Conservation (phyloP, 179 eudicot species). For the Silene noctiflora region DNA sequence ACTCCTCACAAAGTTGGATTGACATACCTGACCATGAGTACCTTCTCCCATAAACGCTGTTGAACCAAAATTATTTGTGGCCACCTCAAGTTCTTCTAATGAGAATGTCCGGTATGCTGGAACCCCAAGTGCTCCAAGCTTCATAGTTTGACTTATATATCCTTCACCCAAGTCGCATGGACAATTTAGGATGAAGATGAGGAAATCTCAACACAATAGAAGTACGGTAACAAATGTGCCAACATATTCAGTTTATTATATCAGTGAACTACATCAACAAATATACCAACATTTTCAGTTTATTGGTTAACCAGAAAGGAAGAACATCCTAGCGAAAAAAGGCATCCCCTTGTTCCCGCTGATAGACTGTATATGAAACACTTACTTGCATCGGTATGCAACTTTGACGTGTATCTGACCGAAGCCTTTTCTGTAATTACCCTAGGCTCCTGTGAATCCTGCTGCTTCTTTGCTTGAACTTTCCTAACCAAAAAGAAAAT, state of each 20-base stretch:
- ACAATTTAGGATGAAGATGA: not conserved
- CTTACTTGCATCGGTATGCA: slow-evolving; percentile 81
- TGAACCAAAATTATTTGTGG: slow-evolving; percentile 62
- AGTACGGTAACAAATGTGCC: not conserved
- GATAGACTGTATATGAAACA: no score
- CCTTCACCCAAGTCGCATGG: slow-evolving; percentile 37
- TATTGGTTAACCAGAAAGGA: no score
- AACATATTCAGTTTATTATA: not conserved
- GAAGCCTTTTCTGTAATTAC: slow-evolving; percentile 53
- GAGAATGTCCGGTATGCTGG: slow-evolving; percentile 71
- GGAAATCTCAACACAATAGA: not conserved
- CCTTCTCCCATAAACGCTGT: slow-evolving; percentile 71
- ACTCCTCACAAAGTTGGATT: not conserved
- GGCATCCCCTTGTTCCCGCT: no score
- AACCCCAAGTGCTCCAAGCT: slow-evolving; percentile 70
- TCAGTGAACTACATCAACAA: not conserved
- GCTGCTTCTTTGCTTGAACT: slow-evolving; percentile 32
- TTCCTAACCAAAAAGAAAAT: slow-evolving; percentile 39
- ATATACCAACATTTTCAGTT: no score
- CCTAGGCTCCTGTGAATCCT: slow-evolving; percentile 30
- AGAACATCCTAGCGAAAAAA: no score
- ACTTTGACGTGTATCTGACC: slow-evolving; percentile 55
- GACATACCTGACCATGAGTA: slow-evolving; percentile 70
- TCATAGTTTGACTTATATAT: slow-evolving; percentile 67
- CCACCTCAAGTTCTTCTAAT: slow-evolving; percentile 75